phyloP scores from a whole-genome alignment of 805 yeast genomes.

The Brettanomyces sp. region DNA sequence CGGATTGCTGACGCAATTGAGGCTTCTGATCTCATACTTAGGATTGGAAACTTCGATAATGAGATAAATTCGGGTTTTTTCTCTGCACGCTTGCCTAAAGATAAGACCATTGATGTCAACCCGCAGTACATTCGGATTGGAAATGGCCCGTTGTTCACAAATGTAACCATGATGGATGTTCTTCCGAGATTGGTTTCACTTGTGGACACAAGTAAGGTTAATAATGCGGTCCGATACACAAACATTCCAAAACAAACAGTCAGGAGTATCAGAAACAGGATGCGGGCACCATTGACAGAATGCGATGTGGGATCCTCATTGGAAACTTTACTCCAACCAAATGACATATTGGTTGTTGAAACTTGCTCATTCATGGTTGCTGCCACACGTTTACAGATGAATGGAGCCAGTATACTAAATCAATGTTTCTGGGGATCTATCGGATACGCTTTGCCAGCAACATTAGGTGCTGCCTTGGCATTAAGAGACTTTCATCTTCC shows the following conservation, averaged over 20 bases:
- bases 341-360: slow-evolving; percentile 35
- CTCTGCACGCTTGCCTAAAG: slow-evolving; percentile 26
- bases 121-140: slow-evolving; percentile 33
- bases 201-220: slow-evolving; percentile 24
- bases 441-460: slow-evolving; percentile 44
- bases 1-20: slow-evolving; percentile 30
- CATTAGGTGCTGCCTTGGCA: slow-evolving; percentile 38
- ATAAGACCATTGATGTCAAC: slow-evolving; percentile 26
- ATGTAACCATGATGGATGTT: slow-evolving; percentile 25
- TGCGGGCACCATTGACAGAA: slow-evolving; percentile 19
- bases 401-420: slow-evolving; percentile 26
- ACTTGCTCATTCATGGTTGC: slow-evolving; percentile 41
- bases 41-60: slow-evolving; percentile 56
- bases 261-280: background rate
- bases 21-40: slow-evolving; percentile 58
- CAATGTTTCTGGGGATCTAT: slow-evolving; percentile 40
- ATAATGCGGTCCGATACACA: background rate
- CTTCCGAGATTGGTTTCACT: slow-evolving; percentile 26
- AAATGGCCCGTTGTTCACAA: slow-evolving; percentile 18
- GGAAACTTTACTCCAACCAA: slow-evolving; percentile 24
- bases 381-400: slow-evolving; percentile 27
- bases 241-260: background rate
- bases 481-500: slow-evolving; percentile 29
- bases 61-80: slow-evolving; percentile 62
- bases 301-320: slow-evolving; percentile 27